Evolutionary conservation across 441 rosid genomes (phyloP).

Genomic region (Brassica hybrid): DNA sequence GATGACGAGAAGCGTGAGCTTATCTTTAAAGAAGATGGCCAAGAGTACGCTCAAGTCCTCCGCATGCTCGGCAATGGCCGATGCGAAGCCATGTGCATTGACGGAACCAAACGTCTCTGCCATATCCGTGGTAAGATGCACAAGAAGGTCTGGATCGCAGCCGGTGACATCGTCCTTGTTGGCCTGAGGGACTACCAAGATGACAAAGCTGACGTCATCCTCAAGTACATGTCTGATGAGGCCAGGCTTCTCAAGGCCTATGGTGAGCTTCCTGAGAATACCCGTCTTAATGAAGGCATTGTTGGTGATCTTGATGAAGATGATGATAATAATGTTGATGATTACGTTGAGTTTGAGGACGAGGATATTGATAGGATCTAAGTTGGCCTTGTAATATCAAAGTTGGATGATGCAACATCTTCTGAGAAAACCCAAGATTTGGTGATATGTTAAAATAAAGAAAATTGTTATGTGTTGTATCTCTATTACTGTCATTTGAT

Average conservation of each 20-base stretch:
- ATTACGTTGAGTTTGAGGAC: slow-evolving; percentile 78
- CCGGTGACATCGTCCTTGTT: slow-evolving; percentile 81
- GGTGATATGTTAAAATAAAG: slow-evolving; percentile 24
- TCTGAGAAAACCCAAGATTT: slow-evolving; percentile 21
- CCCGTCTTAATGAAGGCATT: slow-evolving; percentile 80
- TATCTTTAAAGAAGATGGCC: slow-evolving; percentile 81
- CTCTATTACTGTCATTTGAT: not conserved
- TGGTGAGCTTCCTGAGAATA: slow-evolving; percentile 81
- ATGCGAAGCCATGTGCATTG: slow-evolving; percentile 74
- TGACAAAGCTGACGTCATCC: slow-evolving; percentile 85
- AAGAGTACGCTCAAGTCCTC: slow-evolving; percentile 74
- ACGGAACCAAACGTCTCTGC: slow-evolving; percentile 71
- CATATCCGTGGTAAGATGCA: slow-evolving; percentile 91
- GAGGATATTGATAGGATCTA: slow-evolving; percentile 86
- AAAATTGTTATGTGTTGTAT: slow-evolving; percentile 33
- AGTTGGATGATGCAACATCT: slow-evolving; percentile 24
- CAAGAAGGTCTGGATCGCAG: slow-evolving; percentile 89
- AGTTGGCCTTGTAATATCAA: slow-evolving; percentile 36
- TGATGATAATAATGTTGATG: slow-evolving; percentile 68
- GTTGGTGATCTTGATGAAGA: slow-evolving; percentile 80
- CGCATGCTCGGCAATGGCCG: slow-evolving; percentile 86
- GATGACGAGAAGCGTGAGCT: slow-evolving; percentile 84
- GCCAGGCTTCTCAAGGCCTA: slow-evolving; percentile 81
- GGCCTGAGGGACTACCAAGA: slow-evolving; percentile 87
- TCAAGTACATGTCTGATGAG: slow-evolving; percentile 88